Conservation (phyloP, 306 rosid species). For the Vachellia pachyceras region DNA sequence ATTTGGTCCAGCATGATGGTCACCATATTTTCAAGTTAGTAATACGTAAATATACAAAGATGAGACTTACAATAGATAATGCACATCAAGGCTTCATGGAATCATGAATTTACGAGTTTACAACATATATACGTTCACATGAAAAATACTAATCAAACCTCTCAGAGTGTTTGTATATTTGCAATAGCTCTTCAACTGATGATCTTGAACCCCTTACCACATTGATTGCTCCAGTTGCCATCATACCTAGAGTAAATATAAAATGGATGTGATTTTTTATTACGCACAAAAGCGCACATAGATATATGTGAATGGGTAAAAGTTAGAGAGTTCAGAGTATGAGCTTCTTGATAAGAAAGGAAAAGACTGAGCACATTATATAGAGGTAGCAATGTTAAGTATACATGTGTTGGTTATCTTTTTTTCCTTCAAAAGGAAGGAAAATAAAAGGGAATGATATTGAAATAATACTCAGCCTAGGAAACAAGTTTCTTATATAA, state of each 20-base stretch:
- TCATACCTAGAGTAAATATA: conserved; percentile 70
- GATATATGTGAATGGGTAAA: not conserved
- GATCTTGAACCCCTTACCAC: conserved; percentile 98
- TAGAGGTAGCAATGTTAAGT: not conserved
- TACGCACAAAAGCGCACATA: not conserved
- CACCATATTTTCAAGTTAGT: not conserved
- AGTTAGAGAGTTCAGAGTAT: not conserved
- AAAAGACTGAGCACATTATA: not conserved
- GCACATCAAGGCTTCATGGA: conserved; percentile 22
- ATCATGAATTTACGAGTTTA: conserved; percentile 6
- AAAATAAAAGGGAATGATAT: not conserved
- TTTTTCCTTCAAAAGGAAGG: conserved; percentile 8
- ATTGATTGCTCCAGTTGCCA: conserved; percentile 92
- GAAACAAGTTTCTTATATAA: conserved; percentile 18
- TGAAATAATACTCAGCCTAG: not conserved
- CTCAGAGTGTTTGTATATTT: conserved; percentile 87
- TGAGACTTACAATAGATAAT: conserved; percentile 27
- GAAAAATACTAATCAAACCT: conserved; percentile 52
- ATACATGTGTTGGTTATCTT: not conserved
- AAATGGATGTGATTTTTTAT: conserved; percentile 32
- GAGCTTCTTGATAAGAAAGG: conserved; percentile 4
- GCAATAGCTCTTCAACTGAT: conserved; percentile 76
- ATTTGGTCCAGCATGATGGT: conserved; percentile 23
- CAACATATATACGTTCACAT: not conserved
- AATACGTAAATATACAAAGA: not conserved